Conservation (phyloP, 345 rosid species). For the Eucalyptus microcorys region DNA sequence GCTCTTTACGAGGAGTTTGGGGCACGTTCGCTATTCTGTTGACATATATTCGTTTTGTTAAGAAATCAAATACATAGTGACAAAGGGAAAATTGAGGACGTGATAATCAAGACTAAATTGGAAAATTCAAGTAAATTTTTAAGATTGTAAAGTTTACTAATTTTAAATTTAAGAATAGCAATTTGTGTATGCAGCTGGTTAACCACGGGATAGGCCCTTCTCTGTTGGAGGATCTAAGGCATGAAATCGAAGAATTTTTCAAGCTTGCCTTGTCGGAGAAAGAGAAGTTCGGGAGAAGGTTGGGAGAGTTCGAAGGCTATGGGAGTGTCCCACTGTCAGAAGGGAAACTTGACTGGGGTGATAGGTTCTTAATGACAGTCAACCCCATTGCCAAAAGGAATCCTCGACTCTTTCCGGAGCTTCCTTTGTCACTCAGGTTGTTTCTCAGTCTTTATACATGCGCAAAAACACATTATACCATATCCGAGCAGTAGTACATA, state of each 20-base stretch:
- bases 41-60: not conserved
- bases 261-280: not conserved
- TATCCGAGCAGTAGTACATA: no score
- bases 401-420: conserved; percentile 19
- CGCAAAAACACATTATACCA: not conserved
- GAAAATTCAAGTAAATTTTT: not conserved
- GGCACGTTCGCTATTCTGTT: not conserved
- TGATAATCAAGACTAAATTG: not conserved
- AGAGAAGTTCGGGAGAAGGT: not conserved
- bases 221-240: not conserved
- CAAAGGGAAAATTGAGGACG: not conserved
- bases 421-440: conserved; percentile 22
- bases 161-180: not conserved
- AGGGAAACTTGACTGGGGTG: conserved; percentile 17
- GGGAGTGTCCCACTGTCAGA: conserved; percentile 1
- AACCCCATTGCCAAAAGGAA: conserved; percentile 13
- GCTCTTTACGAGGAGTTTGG: not conserved
- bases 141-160: not conserved
- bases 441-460: not conserved
- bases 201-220: not conserved
- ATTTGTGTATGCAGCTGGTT: not conserved
- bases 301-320: not conserved
- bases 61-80: not conserved
- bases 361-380: conserved; percentile 8
- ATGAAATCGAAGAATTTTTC: not conserved